Evolutionary conservation across 148 eudicot genomes (phyloP), one percentile per base, ranked within the genome.

Genomic region (Mesembryanthemum crystallinum): DNA sequence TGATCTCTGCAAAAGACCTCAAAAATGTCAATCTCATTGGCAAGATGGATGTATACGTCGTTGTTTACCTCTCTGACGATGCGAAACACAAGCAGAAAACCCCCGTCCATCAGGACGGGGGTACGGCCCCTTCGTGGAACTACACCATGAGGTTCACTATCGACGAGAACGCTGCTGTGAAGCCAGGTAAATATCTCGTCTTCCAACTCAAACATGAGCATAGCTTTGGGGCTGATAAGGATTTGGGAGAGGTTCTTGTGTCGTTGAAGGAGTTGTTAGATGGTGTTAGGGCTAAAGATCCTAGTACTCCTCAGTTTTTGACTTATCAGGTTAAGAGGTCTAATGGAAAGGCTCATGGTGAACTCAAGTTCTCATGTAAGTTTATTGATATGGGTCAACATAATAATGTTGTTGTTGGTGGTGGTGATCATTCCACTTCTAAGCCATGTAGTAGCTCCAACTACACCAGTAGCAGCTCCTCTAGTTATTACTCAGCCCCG

Each of bases 1-100:
- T 85, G 0, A 79, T 79, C 37, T 87, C 88, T 2, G 90, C 88
- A 6, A 83, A 81, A 66, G 88, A 82, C 71, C 87, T 87, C 5
- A 85, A 87, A 51, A 82, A 87, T 67, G 87, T 87, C 15, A 80
- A 83, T 65, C 80, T 81, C 13, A 79, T 87, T 45, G 87, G 84
- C 27, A 82, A 85, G 71, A 87, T 87, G 88, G 88, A 85, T 61
- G 74, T 81, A 0, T 85, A 82, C 37, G 84, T 81, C 6, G 75
- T 77, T 5, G 81, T 82, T 28, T 51, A 64, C 0, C 37, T 87
- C 24, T 83, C 88, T 0, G 78, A 81, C 42, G 80, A 83, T 11
- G 88, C 83, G 0, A 78, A 75, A 67, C 62, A 63, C 52, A 81
- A 87, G 79, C 88, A 85, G 43, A 82, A 77, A 33, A 83, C 85